Conservation (phyloP, 225 moss, liverwort and hornwort species). For the Rhytidiadelphus loreus region DNA sequence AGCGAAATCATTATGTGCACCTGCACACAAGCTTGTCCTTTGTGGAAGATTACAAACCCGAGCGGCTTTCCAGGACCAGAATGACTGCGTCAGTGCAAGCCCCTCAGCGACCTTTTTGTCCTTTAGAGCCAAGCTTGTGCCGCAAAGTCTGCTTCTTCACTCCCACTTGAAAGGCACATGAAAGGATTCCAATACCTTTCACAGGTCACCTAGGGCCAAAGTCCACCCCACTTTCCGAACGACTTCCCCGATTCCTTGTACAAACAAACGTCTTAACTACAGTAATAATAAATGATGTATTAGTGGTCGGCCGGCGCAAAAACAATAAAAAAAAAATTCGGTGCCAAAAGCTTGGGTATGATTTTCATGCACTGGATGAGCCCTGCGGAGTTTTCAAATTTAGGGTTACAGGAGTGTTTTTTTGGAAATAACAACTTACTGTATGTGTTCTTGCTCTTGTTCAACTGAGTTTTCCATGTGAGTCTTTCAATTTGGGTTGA, state of each 20-base stretch:
- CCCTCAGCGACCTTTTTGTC: constrained; percentile 3
- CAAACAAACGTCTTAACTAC: not conserved
- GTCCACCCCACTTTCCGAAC: constrained; percentile 17
- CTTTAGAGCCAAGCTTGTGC: not conserved
- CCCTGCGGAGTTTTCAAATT: not conserved
- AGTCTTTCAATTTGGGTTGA: not conserved
- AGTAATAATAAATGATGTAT: not conserved
- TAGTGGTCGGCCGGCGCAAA: not conserved
- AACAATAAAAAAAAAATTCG: not conserved
- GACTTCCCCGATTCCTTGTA: not conserved
- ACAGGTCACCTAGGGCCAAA: not conserved
- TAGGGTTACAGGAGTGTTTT: not conserved
- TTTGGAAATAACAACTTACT: not conserved
- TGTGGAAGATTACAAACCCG: not conserved
- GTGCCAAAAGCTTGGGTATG: not conserved
- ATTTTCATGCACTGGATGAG: constrained; percentile 21
- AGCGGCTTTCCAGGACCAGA: constrained; percentile 1
- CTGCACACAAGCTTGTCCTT: not conserved
- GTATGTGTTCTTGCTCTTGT: not conserved
- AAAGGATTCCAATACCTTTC: not conserved
- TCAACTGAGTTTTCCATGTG: not conserved
- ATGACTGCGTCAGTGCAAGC: constrained; percentile 19
- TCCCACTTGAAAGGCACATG: not conserved
- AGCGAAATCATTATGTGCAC: constrained; percentile 5
- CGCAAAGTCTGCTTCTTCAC: constrained; percentile 9